These are phyloP conservation scores for Auricularia heimuer DNA, from an alignment of 768 basidiomycete species.

Conservation along the genomic window DNA sequence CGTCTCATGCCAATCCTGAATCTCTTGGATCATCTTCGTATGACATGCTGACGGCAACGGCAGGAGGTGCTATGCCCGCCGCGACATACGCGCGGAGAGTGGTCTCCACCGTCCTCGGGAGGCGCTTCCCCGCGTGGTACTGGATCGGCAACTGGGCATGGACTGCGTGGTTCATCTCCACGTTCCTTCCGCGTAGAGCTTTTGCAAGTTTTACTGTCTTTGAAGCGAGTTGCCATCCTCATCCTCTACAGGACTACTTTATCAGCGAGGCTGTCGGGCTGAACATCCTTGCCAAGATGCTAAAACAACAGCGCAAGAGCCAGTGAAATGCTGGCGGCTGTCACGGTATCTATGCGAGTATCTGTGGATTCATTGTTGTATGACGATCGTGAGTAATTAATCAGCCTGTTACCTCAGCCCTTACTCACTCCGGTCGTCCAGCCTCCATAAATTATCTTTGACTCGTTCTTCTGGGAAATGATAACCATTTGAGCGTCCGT, in stretches of 20 bases:
- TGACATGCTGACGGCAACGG: too few species aligned
- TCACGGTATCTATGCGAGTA: background rate
- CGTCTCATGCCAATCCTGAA: background rate
- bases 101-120: constrained; percentile 5
- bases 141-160: background rate
- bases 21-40: background rate
- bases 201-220: background rate
- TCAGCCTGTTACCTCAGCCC: too few species aligned
- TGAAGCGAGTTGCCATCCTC: background rate
- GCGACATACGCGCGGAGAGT: constrained; percentile 6
- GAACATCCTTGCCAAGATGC: background rate
- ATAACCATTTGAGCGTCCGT: too few species aligned
- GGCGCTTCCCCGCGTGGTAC: background rate
- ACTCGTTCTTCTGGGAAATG: too few species aligned
- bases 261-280: background rate
- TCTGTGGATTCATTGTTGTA: too few species aligned
- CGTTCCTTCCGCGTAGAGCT: background rate
- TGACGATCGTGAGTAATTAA: too few species aligned
- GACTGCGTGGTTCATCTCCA: background rate
- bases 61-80: constrained; percentile 6
- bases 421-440: too few species aligned
- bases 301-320: background rate
- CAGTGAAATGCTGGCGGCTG: background rate
- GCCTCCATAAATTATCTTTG: too few species aligned
- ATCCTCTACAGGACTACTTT: background rate